Percentiles rank a stretch among this genome's conserved stretches.
phyloP scores from a whole-genome alignment of 805 yeast species.

The Ogataea philodendri region DNA sequence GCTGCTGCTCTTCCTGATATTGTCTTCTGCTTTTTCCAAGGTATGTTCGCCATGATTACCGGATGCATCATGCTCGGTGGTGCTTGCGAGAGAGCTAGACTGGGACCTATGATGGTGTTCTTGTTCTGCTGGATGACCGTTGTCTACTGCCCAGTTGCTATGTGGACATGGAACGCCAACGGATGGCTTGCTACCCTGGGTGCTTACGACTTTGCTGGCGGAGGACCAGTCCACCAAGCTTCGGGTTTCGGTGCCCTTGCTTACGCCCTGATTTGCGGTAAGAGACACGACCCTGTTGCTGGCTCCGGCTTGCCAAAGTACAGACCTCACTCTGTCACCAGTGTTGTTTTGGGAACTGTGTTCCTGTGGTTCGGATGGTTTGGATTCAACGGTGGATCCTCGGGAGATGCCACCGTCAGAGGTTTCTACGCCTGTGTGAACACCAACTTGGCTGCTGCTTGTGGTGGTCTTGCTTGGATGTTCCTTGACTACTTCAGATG shows the following conservation, averaged over 20 bases:
- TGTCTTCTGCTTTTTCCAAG: constrained; percentile 86
- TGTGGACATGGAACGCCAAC: constrained; percentile 94
- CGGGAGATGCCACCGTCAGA: constrained; percentile 89
- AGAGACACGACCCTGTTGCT: constrained; percentile 80
- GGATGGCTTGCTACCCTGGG: constrained; percentile 90
- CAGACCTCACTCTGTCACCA: constrained; percentile 89
- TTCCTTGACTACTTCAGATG: constrained; percentile 82
- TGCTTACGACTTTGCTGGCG: constrained; percentile 95
- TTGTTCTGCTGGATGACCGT: constrained; percentile 91
- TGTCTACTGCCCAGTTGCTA: constrained; percentile 94
- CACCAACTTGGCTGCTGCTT: constrained; percentile 91
- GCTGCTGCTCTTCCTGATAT: constrained; percentile 81
- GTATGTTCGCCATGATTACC: constrained; percentile 93
- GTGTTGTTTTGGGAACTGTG: constrained; percentile 88
- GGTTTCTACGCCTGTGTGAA: constrained; percentile 92
- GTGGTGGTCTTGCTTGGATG: constrained; percentile 95
- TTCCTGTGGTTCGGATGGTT: constrained; percentile 99
- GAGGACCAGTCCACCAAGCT: constrained; percentile 95
- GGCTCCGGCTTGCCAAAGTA: constrained; percentile 75
- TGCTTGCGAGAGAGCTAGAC: constrained; percentile 94
- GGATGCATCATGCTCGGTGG: constrained; percentile 96
- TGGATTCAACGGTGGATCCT: constrained; percentile 98
- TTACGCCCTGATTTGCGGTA: constrained; percentile 88
- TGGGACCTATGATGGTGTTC: constrained; percentile 95
- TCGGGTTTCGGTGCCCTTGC: constrained; percentile 95